Conservation (phyloP, 192 early-diverging fungal species). For the Coemansia sp. region DNA sequence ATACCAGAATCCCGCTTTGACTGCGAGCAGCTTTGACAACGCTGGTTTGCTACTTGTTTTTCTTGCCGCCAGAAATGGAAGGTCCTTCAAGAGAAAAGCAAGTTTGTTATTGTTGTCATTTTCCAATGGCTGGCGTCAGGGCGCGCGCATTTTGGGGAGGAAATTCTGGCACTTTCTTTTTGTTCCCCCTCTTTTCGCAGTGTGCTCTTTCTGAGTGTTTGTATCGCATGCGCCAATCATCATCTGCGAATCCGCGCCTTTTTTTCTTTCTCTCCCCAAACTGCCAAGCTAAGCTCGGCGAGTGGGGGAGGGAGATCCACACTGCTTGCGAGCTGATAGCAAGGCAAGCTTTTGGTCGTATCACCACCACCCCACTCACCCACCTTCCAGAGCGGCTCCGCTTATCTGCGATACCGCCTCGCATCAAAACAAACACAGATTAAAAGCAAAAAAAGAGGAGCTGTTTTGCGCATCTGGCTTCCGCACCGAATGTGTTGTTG, state of each 20-base stretch:
- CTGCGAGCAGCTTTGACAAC: not conserved
- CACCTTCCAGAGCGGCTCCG: too few species aligned
- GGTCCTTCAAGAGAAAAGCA: not conserved
- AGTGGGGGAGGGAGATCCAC: too few species aligned
- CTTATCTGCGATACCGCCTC: not conserved
- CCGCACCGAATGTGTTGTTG: not conserved
- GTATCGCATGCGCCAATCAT: not conserved
- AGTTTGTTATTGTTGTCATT: slow-evolving; percentile 5
- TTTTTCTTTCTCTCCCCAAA: not conserved
- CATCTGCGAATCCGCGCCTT: not conserved
- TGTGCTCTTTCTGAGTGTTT: not conserved
- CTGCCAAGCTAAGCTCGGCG: too few species aligned
- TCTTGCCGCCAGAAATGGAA: not conserved
- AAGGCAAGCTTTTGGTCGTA: too few species aligned
- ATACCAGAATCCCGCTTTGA: not conserved
- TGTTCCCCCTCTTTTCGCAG: not conserved
- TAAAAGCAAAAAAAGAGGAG: not conserved
- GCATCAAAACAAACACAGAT: not conserved
- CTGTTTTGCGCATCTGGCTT: not conserved
- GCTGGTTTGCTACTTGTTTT: not conserved
- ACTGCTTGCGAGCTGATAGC: too few species aligned
- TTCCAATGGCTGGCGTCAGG: slow-evolving; percentile 1
- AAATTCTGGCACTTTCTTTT: not conserved
- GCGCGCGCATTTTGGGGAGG: slow-evolving; percentile 4
- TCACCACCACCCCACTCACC: too few species aligned